Conservation (phyloP, 2,329 filamentous ascomycete species). For the Aspergillus pseudoviridinutans region DNA sequence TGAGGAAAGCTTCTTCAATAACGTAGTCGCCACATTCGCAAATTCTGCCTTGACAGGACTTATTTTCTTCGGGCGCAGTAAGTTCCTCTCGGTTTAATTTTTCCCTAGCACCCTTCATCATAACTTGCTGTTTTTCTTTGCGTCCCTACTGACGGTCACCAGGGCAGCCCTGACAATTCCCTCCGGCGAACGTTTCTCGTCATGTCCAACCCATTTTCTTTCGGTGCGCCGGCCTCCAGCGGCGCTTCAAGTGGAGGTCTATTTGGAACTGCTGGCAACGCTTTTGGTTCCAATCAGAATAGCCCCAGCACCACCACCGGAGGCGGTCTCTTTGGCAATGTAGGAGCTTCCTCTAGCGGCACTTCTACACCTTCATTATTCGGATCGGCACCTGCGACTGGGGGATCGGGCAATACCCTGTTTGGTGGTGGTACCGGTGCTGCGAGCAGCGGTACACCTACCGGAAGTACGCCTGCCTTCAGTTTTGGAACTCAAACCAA, state of each 20-base stretch:
- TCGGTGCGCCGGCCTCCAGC: constrained; percentile 35
- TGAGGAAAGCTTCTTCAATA: neutral
- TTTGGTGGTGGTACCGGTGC: constrained; percentile 26
- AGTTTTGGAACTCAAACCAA: constrained; percentile 31
- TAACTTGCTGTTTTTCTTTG: constrained; percentile 12
- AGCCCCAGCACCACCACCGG: constrained; percentile 24
- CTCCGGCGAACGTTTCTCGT: constrained; percentile 15
- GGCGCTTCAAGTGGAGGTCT: constrained; percentile 30
- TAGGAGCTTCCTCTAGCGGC: constrained; percentile 31
- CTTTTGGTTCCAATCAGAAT: constrained; percentile 30
- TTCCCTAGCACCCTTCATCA: neutral
- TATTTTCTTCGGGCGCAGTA: constrained; percentile 19
- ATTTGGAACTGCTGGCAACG: constrained; percentile 31
- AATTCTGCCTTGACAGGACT: neutral
- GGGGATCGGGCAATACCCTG: constrained; percentile 17
- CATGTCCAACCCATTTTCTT: constrained; percentile 35
- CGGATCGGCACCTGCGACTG: constrained; percentile 24
- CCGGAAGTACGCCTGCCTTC: constrained; percentile 26
- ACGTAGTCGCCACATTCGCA: constrained; percentile 3
- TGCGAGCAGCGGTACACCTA: constrained; percentile 15
- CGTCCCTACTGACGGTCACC: constrained; percentile 15
- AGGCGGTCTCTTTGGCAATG: constrained; percentile 41
- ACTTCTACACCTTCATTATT: constrained; percentile 33
- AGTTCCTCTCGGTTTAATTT: constrained; percentile 10
- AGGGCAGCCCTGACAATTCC: constrained; percentile 22